Percentiles rank a stretch among this genome's conserved stretches.
phyloP scores from a whole-genome alignment of 2,329 filamentous ascomycete species.

The Scedosporium apiospermum region DNA sequence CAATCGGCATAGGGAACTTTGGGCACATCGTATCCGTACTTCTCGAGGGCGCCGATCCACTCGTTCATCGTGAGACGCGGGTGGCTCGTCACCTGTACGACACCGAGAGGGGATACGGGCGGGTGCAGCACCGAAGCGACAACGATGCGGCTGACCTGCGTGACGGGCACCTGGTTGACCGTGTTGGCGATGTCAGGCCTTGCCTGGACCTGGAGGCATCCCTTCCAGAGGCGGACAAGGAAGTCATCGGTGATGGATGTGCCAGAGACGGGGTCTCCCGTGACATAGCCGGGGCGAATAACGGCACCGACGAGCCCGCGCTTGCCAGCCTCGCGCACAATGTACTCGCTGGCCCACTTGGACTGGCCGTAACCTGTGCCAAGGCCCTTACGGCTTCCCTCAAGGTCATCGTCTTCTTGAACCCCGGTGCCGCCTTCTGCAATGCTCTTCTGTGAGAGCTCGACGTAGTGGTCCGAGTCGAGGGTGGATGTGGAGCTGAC shows the following conservation, averaged over 20 bases:
- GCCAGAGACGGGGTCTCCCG: constrained; percentile 62
- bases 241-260: constrained; percentile 82
- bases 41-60: constrained; percentile 42
- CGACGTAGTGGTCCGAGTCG: constrained; percentile 72
- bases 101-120: constrained; percentile 28
- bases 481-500: constrained; percentile 75
- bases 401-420: constrained; percentile 54
- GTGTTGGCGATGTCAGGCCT: constrained; percentile 76
- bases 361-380: constrained; percentile 84
- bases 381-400: constrained; percentile 66
- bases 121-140: constrained; percentile 63
- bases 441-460: constrained; percentile 56
- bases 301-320: constrained; percentile 69
- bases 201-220: constrained; percentile 67
- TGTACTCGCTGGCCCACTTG: constrained; percentile 69
- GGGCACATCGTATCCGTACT: constrained; percentile 21
- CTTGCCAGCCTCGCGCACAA: constrained; percentile 69
- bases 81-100: constrained; percentile 72
- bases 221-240: constrained; percentile 76
- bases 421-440: constrained; percentile 23
- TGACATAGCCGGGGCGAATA: constrained; percentile 76
- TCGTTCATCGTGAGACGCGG: constrained; percentile 70
- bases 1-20: constrained; percentile 53
- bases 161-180: constrained; percentile 81
- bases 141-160: constrained; percentile 73